phyloP scores from a whole-genome alignment of 2,329 filamentous ascomycete genomes.

The Phaeosphaeriaceae sp. region DNA sequence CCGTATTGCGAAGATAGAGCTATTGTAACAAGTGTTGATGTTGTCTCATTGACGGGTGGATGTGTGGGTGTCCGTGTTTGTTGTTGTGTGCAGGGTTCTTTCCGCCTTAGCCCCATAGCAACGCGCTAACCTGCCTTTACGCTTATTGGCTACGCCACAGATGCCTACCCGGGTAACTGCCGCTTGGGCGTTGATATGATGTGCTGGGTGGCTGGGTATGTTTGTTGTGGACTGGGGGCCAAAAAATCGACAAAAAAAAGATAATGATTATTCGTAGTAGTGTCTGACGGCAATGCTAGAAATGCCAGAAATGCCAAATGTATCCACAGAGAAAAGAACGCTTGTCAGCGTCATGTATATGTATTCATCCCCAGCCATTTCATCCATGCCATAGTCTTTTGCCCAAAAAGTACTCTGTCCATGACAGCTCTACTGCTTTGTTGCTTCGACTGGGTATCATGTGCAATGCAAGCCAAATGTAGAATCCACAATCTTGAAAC shows the following conservation, averaged over 20 bases:
- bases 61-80: slow-evolving; percentile 32
- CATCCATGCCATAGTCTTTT: slow-evolving; percentile 1
- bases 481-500: slow-evolving; percentile 41
- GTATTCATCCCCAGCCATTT: slow-evolving; percentile 22
- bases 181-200: not conserved
- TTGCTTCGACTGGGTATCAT: slow-evolving; percentile 47
- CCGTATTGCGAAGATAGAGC: slow-evolving; percentile 1
- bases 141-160: slow-evolving; percentile 23
- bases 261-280: slow-evolving; percentile 2
- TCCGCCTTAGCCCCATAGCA: slow-evolving; percentile 31
- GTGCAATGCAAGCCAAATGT: slow-evolving; percentile 43
- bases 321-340: slow-evolving; percentile 30
- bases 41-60: slow-evolving; percentile 19
- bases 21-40: slow-evolving; percentile 1
- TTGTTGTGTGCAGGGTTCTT: slow-evolving; percentile 29
- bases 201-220: not conserved
- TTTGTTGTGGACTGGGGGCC: not conserved
- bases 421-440: slow-evolving; percentile 22
- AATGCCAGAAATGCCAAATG: slow-evolving; percentile 13
- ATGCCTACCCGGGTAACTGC: too few species aligned
- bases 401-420: not conserved
- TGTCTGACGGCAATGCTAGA: slow-evolving; percentile 3
- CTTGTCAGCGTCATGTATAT: slow-evolving; percentile 19
- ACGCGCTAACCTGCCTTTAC: slow-evolving; percentile 14
- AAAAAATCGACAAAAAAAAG: not conserved